A percentile compares a stretch with the other conserved stretches of the same genome.
These are phyloP conservation scores for Pachysandra terminalis DNA, from an alignment of 164 flowering plant genomes.

Conservation along the genomic window DNA sequence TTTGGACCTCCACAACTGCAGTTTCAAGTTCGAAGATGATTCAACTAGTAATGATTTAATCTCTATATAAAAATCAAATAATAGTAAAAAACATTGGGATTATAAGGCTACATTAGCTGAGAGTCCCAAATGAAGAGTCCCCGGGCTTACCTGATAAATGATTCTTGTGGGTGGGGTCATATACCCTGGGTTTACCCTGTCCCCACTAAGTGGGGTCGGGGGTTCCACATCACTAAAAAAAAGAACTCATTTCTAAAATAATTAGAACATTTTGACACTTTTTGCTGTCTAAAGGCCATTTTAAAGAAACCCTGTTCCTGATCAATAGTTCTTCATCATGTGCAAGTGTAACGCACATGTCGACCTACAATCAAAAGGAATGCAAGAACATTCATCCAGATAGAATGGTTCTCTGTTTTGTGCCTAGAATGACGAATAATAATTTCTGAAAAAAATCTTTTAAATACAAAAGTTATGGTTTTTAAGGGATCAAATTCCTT, in stretches of 20 bases:
- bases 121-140: background rate
- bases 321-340: background rate
- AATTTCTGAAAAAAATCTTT: background rate
- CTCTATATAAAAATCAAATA: conserved; percentile 56
- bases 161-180: no score
- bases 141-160: no score
- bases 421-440: background rate
- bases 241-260: no score
- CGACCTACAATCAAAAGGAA: background rate
- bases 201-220: no score
- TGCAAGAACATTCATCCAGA: background rate
- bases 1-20: conserved; percentile 71
- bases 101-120: background rate
- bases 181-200: no score
- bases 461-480: background rate
- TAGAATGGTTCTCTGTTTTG: background rate
- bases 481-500: conserved; percentile 21
- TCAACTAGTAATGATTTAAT: conserved; percentile 35
- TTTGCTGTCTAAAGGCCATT: background rate
- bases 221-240: no score
- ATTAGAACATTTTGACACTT: background rate
- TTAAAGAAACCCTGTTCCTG: background rate
- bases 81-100: background rate
- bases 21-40: conserved; percentile 7
- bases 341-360: background rate